Conservation (phyloP, 1,139 yeast species). For the Taiozyma sp. region DNA sequence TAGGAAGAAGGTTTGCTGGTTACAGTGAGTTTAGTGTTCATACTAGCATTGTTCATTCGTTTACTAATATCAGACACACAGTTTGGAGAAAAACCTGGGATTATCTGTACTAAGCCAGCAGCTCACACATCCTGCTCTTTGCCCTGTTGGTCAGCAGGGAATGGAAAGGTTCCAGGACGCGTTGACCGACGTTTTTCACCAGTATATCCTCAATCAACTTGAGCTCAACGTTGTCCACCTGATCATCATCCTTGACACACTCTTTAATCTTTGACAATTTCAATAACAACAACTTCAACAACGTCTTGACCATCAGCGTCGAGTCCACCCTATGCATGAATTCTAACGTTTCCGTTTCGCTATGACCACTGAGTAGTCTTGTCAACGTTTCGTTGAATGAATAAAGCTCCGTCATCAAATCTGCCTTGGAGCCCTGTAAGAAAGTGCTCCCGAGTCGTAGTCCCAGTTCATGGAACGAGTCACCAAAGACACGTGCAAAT, state of each 20-base stretch:
- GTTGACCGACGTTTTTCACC: constrained; percentile 15
- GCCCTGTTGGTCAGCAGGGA: constrained; percentile 9
- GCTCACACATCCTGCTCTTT: neutral
- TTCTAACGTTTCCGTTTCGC: neutral
- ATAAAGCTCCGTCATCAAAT: constrained; percentile 17
- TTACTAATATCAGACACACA: constrained; percentile 1
- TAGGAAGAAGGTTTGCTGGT: constrained; percentile 61
- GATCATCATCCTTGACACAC: constrained; percentile 1
- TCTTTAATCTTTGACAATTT: constrained; percentile 12
- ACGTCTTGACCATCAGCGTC: constrained; percentile 9
- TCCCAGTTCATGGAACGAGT: constrained; percentile 15
- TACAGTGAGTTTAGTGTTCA: constrained; percentile 11
- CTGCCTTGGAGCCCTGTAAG: neutral
- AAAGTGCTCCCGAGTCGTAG: constrained; percentile 12
- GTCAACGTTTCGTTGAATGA: constrained; percentile 22
- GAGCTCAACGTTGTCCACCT: constrained; percentile 7
- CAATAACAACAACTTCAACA: constrained; percentile 12
- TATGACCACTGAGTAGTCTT: constrained; percentile 13
- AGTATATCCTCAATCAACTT: constrained; percentile 20
- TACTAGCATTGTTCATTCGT: too few species aligned
- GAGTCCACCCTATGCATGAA: constrained; percentile 4
- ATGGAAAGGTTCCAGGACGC: constrained; percentile 20
- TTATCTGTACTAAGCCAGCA: constrained; percentile 5
- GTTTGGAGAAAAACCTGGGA: constrained; percentile 21
- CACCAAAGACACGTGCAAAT: constrained; percentile 9